Evolutionary conservation across 257 asterid species (phyloP), one percentile per base, ranked within the genome.

Genomic region (Solanum lignicaule): DNA sequence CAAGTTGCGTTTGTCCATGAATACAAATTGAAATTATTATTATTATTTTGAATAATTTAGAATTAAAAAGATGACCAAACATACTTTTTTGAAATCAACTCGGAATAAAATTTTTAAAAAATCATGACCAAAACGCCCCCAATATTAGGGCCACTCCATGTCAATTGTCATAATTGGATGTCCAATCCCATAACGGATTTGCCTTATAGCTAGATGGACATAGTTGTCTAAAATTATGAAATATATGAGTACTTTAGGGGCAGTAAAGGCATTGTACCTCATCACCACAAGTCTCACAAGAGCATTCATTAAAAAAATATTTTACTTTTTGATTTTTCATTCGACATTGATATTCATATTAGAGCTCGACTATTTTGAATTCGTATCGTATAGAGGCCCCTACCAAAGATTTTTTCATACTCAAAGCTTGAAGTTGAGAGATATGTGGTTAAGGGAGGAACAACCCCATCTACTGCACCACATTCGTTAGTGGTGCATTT

Each of bases 321-420:
- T 16, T 52, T 6, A 48, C 7, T 48, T 48, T 48, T 48, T 52
- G 3, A 6, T 16, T 52, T 52, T 52, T 52, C 52, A 52, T 52
- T 52, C 0, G 21, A 16, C 7, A 0, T 16, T 2, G 9, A 52
- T 16, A 16, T 52, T 6, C 1, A 0, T 52, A 52, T 16, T 6
- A 6, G 23, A 52, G 9, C 9, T 52, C 9, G 9, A 52, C 9
- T 6, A 52, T 52, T 52, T 2, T 52, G 9, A 55, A 55, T 52
- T 18, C 0, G n/a, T 6, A 52, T 7, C 10, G 0, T 52, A 52
- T 52, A 18, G 9, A 1, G n/a, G 23, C 4, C n/a, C 7, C 65
- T 52, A 6, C n/a, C 4, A 52, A 52, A 0, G 0, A 52, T 52
- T 52, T 52, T 52, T 52, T 2, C 62, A 18, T 18, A 18, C 65